Percentiles rank a stretch among this genome's conserved stretches.
phyloP scores from a whole-genome alignment of 345 rosid species.

The Eutrema heterophyllum region DNA sequence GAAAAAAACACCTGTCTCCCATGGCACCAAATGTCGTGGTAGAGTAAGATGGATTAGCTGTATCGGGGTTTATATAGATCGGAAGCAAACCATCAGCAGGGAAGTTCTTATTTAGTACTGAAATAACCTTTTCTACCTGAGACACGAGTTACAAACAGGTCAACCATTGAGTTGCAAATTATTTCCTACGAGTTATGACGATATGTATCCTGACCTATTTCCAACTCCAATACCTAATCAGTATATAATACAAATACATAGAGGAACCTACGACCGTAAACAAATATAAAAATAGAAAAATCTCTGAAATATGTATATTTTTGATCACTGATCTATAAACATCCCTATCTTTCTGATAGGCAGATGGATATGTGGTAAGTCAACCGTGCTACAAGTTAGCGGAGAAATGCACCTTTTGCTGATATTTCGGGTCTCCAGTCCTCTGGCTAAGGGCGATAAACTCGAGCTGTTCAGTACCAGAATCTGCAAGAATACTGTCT shows the following conservation, averaged over 20 bases:
- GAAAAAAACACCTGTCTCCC: conserved; percentile 80
- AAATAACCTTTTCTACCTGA: conserved; percentile 84
- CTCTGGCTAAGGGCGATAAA: conserved; percentile 97
- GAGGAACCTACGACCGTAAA: neutral
- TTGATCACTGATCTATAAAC: neutral
- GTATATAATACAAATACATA: neutral
- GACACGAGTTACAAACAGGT: conserved; percentile 18
- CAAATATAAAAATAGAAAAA: neutral
- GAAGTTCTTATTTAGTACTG: conserved; percentile 56
- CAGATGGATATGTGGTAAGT: neutral
- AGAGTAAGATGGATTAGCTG: conserved; percentile 54
- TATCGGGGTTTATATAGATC: conserved; percentile 67
- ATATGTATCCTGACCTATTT: neutral
- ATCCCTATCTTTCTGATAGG: neutral
- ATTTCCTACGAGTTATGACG: neutral
- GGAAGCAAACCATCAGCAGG: conserved; percentile 96
- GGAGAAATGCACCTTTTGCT: conserved; percentile 61
- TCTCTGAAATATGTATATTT: neutral
- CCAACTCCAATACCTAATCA: neutral
- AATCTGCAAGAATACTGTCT: conserved; percentile 91
- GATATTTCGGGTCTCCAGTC: conserved; percentile 89
- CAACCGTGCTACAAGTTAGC: neutral
- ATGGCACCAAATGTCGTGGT: conserved; percentile 96
- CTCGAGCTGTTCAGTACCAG: conserved; percentile 98
- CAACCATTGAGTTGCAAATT: conserved; percentile 12